Percentiles rank a stretch among this genome's conserved stretches.
Evolutionary conservation across 2,329 filamentous ascomycete genomes (phyloP).

Genomic region (Grosmannia penicillata): DNA sequence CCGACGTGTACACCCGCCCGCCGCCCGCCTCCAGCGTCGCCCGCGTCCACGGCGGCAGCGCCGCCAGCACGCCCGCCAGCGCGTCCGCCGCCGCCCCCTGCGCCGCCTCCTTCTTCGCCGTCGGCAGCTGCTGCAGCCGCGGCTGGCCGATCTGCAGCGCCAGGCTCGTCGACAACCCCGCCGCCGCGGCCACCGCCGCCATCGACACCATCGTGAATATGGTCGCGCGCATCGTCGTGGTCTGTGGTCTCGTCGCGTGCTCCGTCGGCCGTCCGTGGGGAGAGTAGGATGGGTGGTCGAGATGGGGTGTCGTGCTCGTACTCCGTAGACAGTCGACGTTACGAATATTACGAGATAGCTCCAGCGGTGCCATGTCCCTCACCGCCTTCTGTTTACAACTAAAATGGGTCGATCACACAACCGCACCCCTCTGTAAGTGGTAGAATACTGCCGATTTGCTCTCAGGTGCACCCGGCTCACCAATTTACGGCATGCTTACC

Average conservation of each 20-base stretch:
- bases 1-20: conserved; percentile 27
- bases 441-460: no score
- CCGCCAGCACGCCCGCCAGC: conserved; percentile 19
- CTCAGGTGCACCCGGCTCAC: no score
- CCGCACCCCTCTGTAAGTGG: no score
- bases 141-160: conserved; percentile 8
- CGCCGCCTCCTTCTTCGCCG: neutral
- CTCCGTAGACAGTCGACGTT: conserved; percentile 19
- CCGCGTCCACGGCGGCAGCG: conserved; percentile 48
- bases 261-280: neutral
- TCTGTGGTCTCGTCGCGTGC: no score
- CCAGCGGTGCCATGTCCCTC: no score
- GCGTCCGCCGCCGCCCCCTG: neutral
- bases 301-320: neutral
- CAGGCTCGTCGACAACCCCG: neutral
- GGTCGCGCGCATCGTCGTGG: neutral
- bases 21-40: conserved; percentile 53
- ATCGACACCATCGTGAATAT: neutral
- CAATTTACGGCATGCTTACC: no score
- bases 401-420: no score
- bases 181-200: neutral
- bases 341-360: no score
- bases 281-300: neutral
- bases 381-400: no score
- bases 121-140: neutral